phyloP scores from a whole-genome alignment of 2,329 filamentous ascomycete species.

The Zymoseptoria pseudotritici region DNA sequence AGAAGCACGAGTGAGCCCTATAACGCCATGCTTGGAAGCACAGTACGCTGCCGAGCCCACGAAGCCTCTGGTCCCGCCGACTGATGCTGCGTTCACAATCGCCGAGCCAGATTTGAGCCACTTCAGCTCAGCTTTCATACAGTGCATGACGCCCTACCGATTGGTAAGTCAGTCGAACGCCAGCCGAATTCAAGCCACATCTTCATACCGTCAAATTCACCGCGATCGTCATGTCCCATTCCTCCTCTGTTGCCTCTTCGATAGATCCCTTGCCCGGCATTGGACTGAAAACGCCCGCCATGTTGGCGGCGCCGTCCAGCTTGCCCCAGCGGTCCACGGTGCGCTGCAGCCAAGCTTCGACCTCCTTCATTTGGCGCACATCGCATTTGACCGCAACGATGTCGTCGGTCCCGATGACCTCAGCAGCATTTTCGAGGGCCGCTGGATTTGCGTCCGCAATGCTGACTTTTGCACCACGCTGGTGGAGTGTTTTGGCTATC shows the following conservation, averaged over 20 bases:
- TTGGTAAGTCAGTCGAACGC: background rate
- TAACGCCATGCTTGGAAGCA: conserved; percentile 19
- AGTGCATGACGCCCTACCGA: conserved; percentile 40
- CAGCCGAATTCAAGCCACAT: background rate
- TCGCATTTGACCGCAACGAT: conserved; percentile 14
- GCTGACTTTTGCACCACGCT: conserved; percentile 39
- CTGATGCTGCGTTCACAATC: conserved; percentile 48
- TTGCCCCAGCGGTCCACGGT: conserved; percentile 27
- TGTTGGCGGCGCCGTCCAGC: conserved; percentile 36
- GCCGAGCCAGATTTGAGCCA: conserved; percentile 42
- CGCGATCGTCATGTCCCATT: conserved; percentile 25
- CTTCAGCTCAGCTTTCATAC: conserved; percentile 40
- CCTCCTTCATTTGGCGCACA: conserved; percentile 18
- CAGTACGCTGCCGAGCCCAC: conserved; percentile 8
- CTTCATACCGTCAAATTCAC: conserved; percentile 15
- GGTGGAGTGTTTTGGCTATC: conserved; percentile 39
- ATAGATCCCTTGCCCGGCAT: conserved; percentile 5
- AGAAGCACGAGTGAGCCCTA: conserved; percentile 15
- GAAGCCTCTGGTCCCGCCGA: conserved; percentile 31
- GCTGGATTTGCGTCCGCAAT: conserved; percentile 40
- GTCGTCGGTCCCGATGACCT: conserved; percentile 1
- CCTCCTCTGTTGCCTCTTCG: conserved; percentile 19
- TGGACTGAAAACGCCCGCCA: conserved; percentile 28
- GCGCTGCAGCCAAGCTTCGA: conserved; percentile 24
- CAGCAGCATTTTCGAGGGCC: conserved; percentile 27